Percentiles rank a stretch among this genome's conserved stretches.
Conservation (phyloP, 108 stramenopile species). For the Mayamaea pseudoterrestris region DNA sequence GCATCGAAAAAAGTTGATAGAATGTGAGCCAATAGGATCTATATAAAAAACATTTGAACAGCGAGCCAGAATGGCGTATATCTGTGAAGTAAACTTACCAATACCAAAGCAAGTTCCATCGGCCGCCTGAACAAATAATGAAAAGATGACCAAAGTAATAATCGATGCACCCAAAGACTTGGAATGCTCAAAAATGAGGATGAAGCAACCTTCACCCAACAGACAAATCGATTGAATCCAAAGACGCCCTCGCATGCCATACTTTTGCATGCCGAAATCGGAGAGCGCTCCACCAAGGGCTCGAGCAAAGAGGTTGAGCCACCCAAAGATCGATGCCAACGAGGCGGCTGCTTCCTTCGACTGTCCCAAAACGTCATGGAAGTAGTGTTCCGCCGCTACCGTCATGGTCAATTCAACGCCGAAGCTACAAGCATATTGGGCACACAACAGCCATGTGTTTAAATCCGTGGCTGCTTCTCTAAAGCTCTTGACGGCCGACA, state of each 20-base stretch:
- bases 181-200: constrained; percentile 44
- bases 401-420: constrained; percentile 70
- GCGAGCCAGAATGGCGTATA: too few species aligned
- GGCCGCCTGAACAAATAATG: constrained; percentile 65
- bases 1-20: too few species aligned
- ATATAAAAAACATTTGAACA: constrained; percentile 21
- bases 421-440: constrained; percentile 70
- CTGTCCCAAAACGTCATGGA: constrained; percentile 27
- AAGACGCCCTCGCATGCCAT: constrained; percentile 60
- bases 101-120: constrained; percentile 50
- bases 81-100: too few species aligned
- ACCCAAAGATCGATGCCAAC: constrained; percentile 42
- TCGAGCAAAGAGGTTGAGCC: constrained; percentile 58
- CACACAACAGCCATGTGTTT: constrained; percentile 62
- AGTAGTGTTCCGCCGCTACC: constrained; percentile 55
- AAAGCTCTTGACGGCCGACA: constrained; percentile 24
- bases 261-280: constrained; percentile 24
- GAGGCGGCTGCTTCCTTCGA: constrained; percentile 25
- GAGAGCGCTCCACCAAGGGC: constrained; percentile 32
- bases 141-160: constrained; percentile 43
- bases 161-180: constrained; percentile 51
- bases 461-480: constrained; percentile 28
- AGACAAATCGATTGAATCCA: constrained; percentile 35
- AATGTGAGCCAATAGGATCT: too few species aligned
- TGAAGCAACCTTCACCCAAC: constrained; percentile 53